Percentiles rank a stretch among this genome's conserved stretches.
These are phyloP conservation scores for Talaromyces sp. DNA, from an alignment of 2,329 filamentous ascomycete species.

Conservation along the genomic window DNA sequence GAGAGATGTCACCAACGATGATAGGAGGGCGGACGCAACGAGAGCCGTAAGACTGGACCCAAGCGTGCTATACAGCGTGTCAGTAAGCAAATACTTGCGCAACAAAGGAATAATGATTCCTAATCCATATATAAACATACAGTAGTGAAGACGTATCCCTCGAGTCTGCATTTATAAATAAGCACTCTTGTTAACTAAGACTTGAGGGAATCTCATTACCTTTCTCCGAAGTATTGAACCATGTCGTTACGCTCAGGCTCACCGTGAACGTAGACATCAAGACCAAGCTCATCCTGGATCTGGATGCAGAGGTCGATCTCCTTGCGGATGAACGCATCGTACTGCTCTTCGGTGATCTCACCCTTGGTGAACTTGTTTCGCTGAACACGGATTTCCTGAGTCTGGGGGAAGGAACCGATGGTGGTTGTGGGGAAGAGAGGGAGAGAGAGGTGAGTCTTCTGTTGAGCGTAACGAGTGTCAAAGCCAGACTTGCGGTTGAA, in stretches of 20 bases:
- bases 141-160: conserved; percentile 98
- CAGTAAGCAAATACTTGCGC: not conserved
- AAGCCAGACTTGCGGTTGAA: conserved; percentile 94
- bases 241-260: conserved; percentile 99
- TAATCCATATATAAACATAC: not conserved
- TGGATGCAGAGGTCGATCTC: conserved; percentile 93
- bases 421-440: conserved; percentile 98
- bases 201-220: not conserved
- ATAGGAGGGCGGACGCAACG: conserved; percentile 98
- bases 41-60: conserved; percentile 98
- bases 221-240: conserved; percentile 99
- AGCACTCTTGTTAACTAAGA: not conserved
- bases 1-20: conserved; percentile 97
- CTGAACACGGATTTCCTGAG: conserved; percentile 93
- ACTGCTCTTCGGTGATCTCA: conserved; percentile 85
- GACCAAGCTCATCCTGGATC: conserved; percentile 95
- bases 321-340: conserved; percentile 99
- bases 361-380: conserved; percentile 99
- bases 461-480: conserved; percentile 74
- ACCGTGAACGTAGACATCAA: conserved; percentile 96
- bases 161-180: conserved; percentile 48
- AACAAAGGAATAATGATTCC: not conserved
- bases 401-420: conserved; percentile 99
- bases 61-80: conserved; percentile 58
- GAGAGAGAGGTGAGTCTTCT: conserved; percentile 88